Evolutionary conservation across 768 basidiomycete genomes (phyloP).

Genomic region (Lyophyllum shimeji): DNA sequence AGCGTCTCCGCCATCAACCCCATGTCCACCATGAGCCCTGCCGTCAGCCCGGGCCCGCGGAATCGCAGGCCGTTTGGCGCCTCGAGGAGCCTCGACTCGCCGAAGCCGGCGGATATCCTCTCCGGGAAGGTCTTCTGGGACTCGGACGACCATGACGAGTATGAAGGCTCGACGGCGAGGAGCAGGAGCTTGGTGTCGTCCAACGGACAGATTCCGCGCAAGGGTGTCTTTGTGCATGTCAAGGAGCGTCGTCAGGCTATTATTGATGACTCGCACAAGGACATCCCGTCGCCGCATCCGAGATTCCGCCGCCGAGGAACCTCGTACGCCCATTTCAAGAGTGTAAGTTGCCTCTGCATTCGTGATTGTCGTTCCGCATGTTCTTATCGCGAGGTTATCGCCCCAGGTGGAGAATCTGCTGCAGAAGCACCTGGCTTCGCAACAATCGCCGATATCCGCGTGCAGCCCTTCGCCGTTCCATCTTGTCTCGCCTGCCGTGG

Average conservation of each 20-base stretch:
- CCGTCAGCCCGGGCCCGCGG: slow-evolving; percentile 43
- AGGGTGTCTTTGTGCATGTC: slow-evolving; percentile 39
- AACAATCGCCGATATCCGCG: slow-evolving; percentile 20
- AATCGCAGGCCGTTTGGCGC: slow-evolving; percentile 28
- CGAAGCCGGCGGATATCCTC: slow-evolving; percentile 69
- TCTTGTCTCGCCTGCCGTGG: slow-evolving; percentile 6
- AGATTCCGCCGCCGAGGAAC: slow-evolving; percentile 31
- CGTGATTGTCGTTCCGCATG: slow-evolving; percentile 1
- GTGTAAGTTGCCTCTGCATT: slow-evolving; percentile 29
- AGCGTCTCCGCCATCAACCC: slow-evolving; percentile 70
- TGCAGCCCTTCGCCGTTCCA: slow-evolving; percentile 23
- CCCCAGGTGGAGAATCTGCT: slow-evolving; percentile 38
- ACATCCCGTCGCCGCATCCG: slow-evolving; percentile 53
- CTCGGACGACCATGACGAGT: slow-evolving; percentile 39
- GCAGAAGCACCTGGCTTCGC: slow-evolving; percentile 30
- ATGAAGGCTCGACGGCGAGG: slow-evolving; percentile 27
- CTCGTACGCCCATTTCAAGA: slow-evolving; percentile 32
- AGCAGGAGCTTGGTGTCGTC: slow-evolving; percentile 25
- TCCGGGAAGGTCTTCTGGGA: slow-evolving; percentile 61
- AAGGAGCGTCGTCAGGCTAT: slow-evolving; percentile 39
- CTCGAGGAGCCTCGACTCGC: slow-evolving; percentile 34
- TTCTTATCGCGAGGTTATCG: slow-evolving; percentile 10
- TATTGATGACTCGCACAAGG: slow-evolving; percentile 43
- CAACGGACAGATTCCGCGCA: slow-evolving; percentile 30
- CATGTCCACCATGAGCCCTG: slow-evolving; percentile 68